Evolutionary conservation across 805 yeast species (phyloP).

Genomic region (Candida tammaniensis): DNA sequence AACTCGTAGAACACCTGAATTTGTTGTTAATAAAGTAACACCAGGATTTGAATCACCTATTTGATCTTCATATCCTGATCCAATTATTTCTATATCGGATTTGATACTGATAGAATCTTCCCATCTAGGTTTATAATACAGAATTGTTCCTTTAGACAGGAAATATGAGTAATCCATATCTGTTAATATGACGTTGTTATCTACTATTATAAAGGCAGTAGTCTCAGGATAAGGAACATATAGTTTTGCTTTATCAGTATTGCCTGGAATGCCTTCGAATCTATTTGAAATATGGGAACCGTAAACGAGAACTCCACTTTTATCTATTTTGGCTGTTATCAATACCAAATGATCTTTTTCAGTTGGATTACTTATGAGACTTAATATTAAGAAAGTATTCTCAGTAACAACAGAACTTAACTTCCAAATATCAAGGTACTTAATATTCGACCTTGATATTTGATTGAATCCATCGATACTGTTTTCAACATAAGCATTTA

Average conservation of each 20-base stretch:
- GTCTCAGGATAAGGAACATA: slow-evolving; percentile 55
- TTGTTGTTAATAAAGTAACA: slow-evolving; percentile 45
- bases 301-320: slow-evolving; percentile 50
- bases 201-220: slow-evolving; percentile 60
- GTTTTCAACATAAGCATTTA: slow-evolving; percentile 27
- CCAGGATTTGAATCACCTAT: slow-evolving; percentile 38
- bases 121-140: slow-evolving; percentile 57
- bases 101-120: slow-evolving; percentile 72
- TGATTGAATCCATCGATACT: slow-evolving; percentile 42
- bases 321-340: slow-evolving; percentile 51
- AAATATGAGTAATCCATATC: slow-evolving; percentile 48
- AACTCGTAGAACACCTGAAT: slow-evolving; percentile 60
- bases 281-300: slow-evolving; percentile 68
- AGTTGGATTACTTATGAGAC: slow-evolving; percentile 18
- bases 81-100: slow-evolving; percentile 50
- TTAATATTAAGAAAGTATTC: slow-evolving; percentile 42
- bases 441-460: slow-evolving; percentile 46
- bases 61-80: slow-evolving; percentile 53
- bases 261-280: slow-evolving; percentile 6
- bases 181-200: slow-evolving; percentile 60
- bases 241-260: slow-evolving; percentile 41
- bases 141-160: slow-evolving; percentile 17
- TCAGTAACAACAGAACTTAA: slow-evolving; percentile 16
- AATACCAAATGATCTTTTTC: slow-evolving; percentile 36
- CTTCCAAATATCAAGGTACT: slow-evolving; percentile 62